These are phyloP conservation scores for Scedosporium minutisporum DNA, from an alignment of 2,329 filamentous ascomycete genomes.

Conservation along the genomic window DNA sequence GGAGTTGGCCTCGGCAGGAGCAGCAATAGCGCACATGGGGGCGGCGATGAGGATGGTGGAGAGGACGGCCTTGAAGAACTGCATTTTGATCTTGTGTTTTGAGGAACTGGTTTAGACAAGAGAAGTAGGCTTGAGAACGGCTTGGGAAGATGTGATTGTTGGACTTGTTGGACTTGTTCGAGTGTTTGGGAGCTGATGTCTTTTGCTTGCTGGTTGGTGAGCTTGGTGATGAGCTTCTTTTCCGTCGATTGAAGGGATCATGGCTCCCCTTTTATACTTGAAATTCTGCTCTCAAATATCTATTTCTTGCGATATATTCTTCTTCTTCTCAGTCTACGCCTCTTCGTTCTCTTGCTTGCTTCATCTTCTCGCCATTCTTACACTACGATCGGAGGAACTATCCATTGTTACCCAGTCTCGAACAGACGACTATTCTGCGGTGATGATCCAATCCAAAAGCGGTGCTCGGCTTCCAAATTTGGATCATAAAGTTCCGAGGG, in stretches of 20 bases:
- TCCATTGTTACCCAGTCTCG: too few species aligned
- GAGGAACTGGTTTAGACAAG: background rate
- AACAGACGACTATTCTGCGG: too few species aligned
- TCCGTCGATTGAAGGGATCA: background rate
- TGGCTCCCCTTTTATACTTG: background rate
- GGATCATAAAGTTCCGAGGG: too few species aligned
- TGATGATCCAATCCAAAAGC: too few species aligned
- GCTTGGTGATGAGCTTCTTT: background rate
- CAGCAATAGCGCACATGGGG: background rate
- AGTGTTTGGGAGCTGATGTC: constrained; percentile 11
- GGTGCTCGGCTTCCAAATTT: too few species aligned
- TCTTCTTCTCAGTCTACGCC: too few species aligned
- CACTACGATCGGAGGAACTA: too few species aligned
- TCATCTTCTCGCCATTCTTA: too few species aligned
- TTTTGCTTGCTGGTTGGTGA: background rate
- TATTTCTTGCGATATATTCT: too few species aligned
- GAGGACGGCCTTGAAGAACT: constrained; percentile 3
- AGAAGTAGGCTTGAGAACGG: too few species aligned
- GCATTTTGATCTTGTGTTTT: constrained; percentile 2
- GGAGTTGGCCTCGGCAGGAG: background rate
- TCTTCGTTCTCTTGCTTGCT: too few species aligned
- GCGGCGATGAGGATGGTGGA: constrained; percentile 3
- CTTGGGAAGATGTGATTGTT: too few species aligned
- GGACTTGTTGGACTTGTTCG: background rate
- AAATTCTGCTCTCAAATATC: background rate